Evolutionary conservation across 1,139 yeast species (phyloP).

Genomic region (Diutina rugosa): DNA sequence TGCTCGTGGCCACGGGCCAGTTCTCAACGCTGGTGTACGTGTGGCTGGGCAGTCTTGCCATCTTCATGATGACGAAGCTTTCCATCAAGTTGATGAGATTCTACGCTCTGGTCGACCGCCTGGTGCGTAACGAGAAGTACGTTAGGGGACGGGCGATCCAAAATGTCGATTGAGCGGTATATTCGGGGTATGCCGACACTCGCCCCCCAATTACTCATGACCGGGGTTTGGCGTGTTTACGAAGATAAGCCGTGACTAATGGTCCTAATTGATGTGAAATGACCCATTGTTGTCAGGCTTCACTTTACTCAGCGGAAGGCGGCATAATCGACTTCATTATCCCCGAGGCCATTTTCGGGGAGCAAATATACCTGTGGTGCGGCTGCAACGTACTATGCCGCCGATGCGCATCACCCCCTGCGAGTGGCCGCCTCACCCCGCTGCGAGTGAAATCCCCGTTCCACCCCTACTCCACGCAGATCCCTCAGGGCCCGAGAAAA

Average conservation of each 20-base stretch:
- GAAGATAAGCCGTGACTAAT: no score
- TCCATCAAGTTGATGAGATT: neutral
- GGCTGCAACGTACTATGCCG: no score
- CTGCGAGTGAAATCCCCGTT: neutral
- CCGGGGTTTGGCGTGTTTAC: no score
- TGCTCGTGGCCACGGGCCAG: neutral
- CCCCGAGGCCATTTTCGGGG: no score
- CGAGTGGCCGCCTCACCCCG: neutral
- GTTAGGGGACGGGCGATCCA: constrained; percentile 51
- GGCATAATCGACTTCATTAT: no score
- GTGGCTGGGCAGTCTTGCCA: neutral
- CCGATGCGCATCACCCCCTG: no score
- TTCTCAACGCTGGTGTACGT: neutral
- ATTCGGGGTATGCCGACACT: no score
- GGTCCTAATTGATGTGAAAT: no score
- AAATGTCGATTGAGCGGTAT: constrained; percentile 22
- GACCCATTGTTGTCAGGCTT: no score
- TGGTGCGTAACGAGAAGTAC: constrained; percentile 48
- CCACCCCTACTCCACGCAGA: neutral
- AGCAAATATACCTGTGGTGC: no score
- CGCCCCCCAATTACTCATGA: no score
- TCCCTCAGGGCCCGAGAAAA: neutral
- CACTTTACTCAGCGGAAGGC: no score
- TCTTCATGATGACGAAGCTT: neutral
- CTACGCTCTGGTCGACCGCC: constrained; percentile 15